phyloP scores from a whole-genome alignment of 805 yeast species.

The Candida sakaeoensis region DNA sequence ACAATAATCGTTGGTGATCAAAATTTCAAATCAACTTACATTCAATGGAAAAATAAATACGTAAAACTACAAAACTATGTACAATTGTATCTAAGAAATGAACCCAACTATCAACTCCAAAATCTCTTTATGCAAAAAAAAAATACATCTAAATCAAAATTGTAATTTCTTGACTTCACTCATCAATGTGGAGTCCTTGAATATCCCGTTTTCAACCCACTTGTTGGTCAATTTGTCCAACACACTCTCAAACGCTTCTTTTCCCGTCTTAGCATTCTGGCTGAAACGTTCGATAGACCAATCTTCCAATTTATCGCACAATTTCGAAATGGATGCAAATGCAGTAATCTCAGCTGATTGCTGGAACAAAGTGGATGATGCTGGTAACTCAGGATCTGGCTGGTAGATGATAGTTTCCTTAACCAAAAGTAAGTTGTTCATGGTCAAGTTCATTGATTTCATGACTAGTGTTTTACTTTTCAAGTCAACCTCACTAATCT shows the following conservation, averaged over 20 bases:
- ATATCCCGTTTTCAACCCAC: slow-evolving; percentile 38
- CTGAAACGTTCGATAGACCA: slow-evolving; percentile 88
- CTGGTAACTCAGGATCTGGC: slow-evolving; percentile 59
- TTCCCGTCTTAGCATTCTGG: slow-evolving; percentile 83
- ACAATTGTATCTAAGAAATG: slow-evolving; percentile 1
- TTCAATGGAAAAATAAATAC: neutral
- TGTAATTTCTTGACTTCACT: slow-evolving; percentile 11
- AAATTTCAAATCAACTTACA: neutral
- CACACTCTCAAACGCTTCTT: slow-evolving; percentile 80
- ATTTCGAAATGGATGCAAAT: slow-evolving; percentile 60
- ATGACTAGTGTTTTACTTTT: slow-evolving; percentile 58
- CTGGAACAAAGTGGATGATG: slow-evolving; percentile 53
- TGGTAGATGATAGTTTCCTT: slow-evolving; percentile 81
- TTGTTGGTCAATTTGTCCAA: slow-evolving; percentile 47
- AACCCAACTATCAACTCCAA: neutral
- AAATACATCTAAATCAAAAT: neutral
- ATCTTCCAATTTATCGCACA: slow-evolving; percentile 83
- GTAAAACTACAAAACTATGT: neutral
- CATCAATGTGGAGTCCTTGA: slow-evolving; percentile 18
- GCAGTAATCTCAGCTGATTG: slow-evolving; percentile 92
- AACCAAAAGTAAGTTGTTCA: slow-evolving; percentile 70
- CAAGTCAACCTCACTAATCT: slow-evolving; percentile 81
- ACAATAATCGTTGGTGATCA: slow-evolving; percentile 1
- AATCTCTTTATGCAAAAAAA: neutral
- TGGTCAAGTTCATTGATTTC: slow-evolving; percentile 85